Conservation (phyloP, 805 yeast genomes). For the Yamadazyma nakazawae region DNA sequence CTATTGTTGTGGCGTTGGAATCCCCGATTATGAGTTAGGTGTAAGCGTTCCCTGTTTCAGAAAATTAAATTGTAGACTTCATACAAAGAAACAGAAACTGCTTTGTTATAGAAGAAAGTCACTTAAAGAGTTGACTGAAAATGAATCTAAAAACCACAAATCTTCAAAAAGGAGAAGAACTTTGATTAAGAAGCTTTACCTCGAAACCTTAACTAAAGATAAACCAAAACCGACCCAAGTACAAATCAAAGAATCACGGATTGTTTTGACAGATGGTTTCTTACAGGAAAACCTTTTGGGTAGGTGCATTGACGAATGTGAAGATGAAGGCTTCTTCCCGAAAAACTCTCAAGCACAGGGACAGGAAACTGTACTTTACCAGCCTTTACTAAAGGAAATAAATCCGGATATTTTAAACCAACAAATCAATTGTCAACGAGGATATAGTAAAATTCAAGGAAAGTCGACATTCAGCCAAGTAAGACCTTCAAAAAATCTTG, state of each 20-base stretch:
- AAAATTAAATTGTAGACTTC: conserved; percentile 1
- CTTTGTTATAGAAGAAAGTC: neutral
- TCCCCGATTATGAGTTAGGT: neutral
- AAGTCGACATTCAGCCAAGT: neutral
- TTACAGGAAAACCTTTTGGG: neutral
- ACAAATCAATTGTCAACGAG: neutral
- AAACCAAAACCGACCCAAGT: neutral
- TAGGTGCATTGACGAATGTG: neutral
- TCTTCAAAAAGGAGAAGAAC: conserved; percentile 5
- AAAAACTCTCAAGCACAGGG: neutral
- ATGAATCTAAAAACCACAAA: neutral
- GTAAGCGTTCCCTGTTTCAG: neutral
- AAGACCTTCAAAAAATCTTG: neutral
- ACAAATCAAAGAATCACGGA: neutral
- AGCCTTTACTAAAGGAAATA: neutral
- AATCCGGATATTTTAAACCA: neutral
- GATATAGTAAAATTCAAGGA: neutral
- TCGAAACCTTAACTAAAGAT: neutral
- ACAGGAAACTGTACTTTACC: neutral
- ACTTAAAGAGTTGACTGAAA: neutral
- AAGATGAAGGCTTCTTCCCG: neutral
- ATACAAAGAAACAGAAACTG: neutral
- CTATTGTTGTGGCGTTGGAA: conserved; percentile 15
- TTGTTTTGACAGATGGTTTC: neutral
- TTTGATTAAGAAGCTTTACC: neutral